phyloP scores from a whole-genome alignment of 1,139 yeast species.

The Meyerozyma athensensis region DNA sequence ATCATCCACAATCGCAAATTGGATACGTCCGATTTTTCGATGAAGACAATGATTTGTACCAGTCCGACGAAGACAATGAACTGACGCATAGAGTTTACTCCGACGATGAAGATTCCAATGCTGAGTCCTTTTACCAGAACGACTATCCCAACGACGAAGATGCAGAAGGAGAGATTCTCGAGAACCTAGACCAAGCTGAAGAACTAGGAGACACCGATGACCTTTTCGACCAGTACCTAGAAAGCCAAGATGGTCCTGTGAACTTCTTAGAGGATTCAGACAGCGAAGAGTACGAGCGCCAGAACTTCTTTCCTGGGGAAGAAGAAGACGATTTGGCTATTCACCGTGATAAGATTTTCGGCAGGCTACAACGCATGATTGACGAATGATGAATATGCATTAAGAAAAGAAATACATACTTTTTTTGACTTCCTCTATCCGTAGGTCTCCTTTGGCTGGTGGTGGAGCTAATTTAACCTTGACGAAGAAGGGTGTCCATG shows the following conservation, averaged over 20 bases:
- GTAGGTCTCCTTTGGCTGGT: conserved; percentile 32
- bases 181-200: conserved; percentile 16
- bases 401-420: conserved; percentile 39
- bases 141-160: conserved; percentile 96
- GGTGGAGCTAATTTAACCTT: conserved; percentile 23
- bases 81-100: conserved; percentile 29
- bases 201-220: conserved; percentile 13
- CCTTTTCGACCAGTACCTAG: conserved; percentile 3
- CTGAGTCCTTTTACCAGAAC: conserved; percentile 86
- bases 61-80: conserved; percentile 46
- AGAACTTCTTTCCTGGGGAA: conserved; percentile 50
- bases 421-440: conserved; percentile 26
- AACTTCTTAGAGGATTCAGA: conserved; percentile 23
- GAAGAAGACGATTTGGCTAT: conserved; percentile 56
- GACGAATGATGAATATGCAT: conserved; percentile 10
- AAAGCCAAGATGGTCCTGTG: conserved; percentile 5
- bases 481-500: conserved; percentile 17
- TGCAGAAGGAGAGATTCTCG: conserved; percentile 30
- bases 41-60: conserved; percentile 45
- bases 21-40: conserved; percentile 69
- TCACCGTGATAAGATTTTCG: conserved; percentile 60
- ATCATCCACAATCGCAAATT: conserved; percentile 47
- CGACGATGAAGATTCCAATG: conserved; percentile 48
- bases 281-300: conserved; percentile 22
- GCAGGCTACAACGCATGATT: conserved; percentile 48